Evolutionary conservation across 2,329 filamentous ascomycete genomes (phyloP), one percentile per base, ranked within the genome.

Genomic region (Diaporthe sp.): DNA sequence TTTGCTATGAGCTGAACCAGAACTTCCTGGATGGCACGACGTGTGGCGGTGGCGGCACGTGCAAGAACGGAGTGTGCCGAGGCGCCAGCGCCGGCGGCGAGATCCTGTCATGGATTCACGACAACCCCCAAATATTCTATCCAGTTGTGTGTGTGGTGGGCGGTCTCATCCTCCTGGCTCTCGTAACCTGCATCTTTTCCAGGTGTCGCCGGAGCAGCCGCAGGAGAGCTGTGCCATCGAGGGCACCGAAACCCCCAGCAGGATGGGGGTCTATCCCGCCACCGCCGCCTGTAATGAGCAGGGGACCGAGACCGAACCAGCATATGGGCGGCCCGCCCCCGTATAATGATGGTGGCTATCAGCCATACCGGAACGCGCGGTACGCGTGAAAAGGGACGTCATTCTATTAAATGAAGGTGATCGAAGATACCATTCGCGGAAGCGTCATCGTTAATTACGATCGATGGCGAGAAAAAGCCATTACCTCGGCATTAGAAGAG

Each of bases 11-110:
- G 31, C 90, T 97, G 85, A 93, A 94, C 82, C 95, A 98, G 82
- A 97, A 97, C 85, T 98, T 98, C 85, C 87, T 98, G 42, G 97
- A 99, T 82, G 97, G 97, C 25, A 98, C 97, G 1, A 86, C 90
- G 1, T 99, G 97, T 82, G 89, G 92, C 71, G 94, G 93, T 25
- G 94, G 95, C 73, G 97, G 97, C 9, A 88, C 87, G 74, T 99
- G 97, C 84, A 82, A 83, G 70, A 96, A 96, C 79, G 97, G 97
- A 58, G 86, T 88, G 79, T 99, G 97, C 85, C 84, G 89, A 79
- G 96, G 95, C 77, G 87, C 91, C 49, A 92, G 90, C 39, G 89
- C 94, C 2, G 88, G 88, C 79, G 92, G 92, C 77, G 92, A 95
- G 84, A 92, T 97, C 77, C 87, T 86, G 72, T 89, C 89, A 76